Evolutionary conservation across 768 basidiomycete genomes (phyloP).

Genomic region (Tricholoma furcatifolium): DNA sequence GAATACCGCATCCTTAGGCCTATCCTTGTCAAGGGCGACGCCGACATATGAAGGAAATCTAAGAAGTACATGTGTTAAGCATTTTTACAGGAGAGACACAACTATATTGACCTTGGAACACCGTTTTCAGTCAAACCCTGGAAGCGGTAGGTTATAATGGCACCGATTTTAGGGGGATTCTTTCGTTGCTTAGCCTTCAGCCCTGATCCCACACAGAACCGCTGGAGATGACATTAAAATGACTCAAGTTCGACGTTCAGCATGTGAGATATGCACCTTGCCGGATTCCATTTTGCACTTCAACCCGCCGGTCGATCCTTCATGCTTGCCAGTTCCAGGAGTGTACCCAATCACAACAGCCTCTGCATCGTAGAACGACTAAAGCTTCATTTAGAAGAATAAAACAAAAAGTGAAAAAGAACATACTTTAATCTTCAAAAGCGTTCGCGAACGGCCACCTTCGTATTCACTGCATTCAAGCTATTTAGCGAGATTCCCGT

Average conservation of each 20-base stretch:
- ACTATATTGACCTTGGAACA: constrained; percentile 45
- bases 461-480: constrained; percentile 42
- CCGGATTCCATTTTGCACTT: constrained; percentile 61
- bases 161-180: constrained; percentile 53
- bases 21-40: constrained; percentile 49
- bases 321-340: constrained; percentile 50
- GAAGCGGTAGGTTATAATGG: constrained; percentile 58
- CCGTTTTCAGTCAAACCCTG: constrained; percentile 58
- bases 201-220: constrained; percentile 57
- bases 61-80: background rate
- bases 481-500: background rate
- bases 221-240: constrained; percentile 26
- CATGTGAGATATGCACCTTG: constrained; percentile 38
- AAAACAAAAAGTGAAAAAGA: background rate
- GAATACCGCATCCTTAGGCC: constrained; percentile 55
- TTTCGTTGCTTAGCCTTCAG: constrained; percentile 52
- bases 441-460: constrained; percentile 42
- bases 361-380: constrained; percentile 63
- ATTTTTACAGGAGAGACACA: background rate
- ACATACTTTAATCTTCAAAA: constrained; percentile 54
- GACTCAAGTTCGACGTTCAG: background rate
- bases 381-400: background rate
- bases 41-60: constrained; percentile 59
- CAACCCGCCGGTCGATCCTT: constrained; percentile 47
- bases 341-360: constrained; percentile 58